Percentiles rank a stretch among this genome's conserved stretches.
These are phyloP conservation scores for Chenopodium berlandieri DNA, from an alignment of 148 eudicot species.

Conservation along the genomic window DNA sequence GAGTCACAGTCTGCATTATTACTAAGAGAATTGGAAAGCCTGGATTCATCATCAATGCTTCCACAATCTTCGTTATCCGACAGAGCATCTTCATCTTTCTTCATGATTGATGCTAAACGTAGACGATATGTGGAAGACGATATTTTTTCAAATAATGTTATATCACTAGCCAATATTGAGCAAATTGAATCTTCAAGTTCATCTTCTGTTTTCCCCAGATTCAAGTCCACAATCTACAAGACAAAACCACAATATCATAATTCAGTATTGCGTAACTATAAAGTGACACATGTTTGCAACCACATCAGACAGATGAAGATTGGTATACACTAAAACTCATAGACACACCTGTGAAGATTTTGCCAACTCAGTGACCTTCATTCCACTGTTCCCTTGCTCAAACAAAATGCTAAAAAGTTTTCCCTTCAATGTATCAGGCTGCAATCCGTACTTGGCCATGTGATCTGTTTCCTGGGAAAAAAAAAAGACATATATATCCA, in stretches of 20 bases:
- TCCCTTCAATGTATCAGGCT: constrained; percentile 81
- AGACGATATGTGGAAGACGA: constrained; percentile 74
- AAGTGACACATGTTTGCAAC: background rate
- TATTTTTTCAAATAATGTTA: constrained; percentile 85
- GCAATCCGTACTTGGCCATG: constrained; percentile 67
- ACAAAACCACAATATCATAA: constrained; percentile 12
- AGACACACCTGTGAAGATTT: constrained; percentile 53
- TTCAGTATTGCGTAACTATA: background rate
- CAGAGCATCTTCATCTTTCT: constrained; percentile 48
- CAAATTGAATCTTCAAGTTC: constrained; percentile 63
- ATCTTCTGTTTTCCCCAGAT: constrained; percentile 45
- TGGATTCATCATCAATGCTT: constrained; percentile 63
- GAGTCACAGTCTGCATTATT: constrained; percentile 57
- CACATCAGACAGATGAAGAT: background rate
- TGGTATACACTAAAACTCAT: background rate
- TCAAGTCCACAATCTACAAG: constrained; percentile 65
- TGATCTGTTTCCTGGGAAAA: constrained; percentile 53
- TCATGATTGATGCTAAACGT: constrained; percentile 44
- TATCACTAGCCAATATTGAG: constrained; percentile 77
- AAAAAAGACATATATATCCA: constrained; percentile 2
- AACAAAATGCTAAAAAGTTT: constrained; percentile 65
- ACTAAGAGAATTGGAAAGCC: constrained; percentile 36
- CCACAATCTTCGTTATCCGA: constrained; percentile 72
- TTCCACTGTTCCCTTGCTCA: constrained; percentile 66
- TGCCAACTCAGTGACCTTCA: constrained; percentile 61